Evolutionary conservation across 768 basidiomycete genomes (phyloP).

Genomic region (Dendrothele bispora): DNA sequence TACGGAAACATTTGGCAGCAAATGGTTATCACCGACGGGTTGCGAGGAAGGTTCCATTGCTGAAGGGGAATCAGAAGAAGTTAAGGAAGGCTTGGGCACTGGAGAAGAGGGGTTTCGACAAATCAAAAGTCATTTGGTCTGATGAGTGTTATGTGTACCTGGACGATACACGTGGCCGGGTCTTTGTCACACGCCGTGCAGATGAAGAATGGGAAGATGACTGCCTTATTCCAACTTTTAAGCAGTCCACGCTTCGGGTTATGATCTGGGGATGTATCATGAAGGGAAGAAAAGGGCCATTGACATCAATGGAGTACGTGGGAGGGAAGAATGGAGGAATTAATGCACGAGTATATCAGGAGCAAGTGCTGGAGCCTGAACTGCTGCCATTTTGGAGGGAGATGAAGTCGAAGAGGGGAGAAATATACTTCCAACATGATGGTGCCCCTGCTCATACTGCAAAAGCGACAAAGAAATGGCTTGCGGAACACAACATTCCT

Average conservation of each 20-base stretch:
- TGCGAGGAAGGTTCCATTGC: slow-evolving; percentile 13
- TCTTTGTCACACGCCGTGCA: slow-evolving; percentile 11
- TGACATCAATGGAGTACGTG: slow-evolving; percentile 12
- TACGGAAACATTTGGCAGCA: slow-evolving; percentile 6
- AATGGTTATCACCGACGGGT: slow-evolving; percentile 16
- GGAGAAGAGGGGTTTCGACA: slow-evolving; percentile 4
- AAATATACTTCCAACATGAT: too few species aligned
- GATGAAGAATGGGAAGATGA: slow-evolving; percentile 13
- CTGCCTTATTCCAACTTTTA: slow-evolving; percentile 9
- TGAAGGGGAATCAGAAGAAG: slow-evolving; percentile 10
- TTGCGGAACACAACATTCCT: too few species aligned
- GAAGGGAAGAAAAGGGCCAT: slow-evolving; percentile 10
- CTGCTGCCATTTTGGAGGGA: too few species aligned
- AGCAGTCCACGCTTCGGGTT: slow-evolving; percentile 4
- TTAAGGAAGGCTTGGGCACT: slow-evolving; percentile 10
- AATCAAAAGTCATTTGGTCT: slow-evolving; percentile 10
- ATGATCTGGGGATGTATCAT: slow-evolving; percentile 15
- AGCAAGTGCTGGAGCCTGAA: slow-evolving; percentile 14
- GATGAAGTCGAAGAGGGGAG: too few species aligned
- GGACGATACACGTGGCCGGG: slow-evolving; percentile 4
- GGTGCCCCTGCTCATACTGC: too few species aligned
- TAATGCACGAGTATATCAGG: slow-evolving; percentile 1
- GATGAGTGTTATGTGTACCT: slow-evolving; percentile 16
- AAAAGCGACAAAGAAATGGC: too few species aligned
- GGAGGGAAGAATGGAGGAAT: slow-evolving; percentile 13